Evolutionary conservation across 129 eudicot genomes (phyloP), one percentile per base, ranked within the genome.

Genomic region (Mikania micrantha): DNA sequence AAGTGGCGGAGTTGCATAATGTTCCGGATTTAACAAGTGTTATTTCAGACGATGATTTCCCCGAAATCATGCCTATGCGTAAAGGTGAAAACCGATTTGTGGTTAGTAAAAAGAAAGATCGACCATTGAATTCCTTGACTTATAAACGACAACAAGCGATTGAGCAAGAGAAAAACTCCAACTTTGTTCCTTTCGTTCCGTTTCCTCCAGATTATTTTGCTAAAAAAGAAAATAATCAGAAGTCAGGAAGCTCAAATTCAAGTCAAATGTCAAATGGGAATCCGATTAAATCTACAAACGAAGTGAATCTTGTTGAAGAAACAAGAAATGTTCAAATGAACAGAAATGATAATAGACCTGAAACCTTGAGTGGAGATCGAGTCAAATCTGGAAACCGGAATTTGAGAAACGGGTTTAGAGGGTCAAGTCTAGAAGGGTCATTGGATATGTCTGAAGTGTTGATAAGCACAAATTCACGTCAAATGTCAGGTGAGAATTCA

Each of bases 201-300:
- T 88, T 88, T 69, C 98, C 96, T 7, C 96, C 98, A 0, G 88
- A 78, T 74, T 86, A 93, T 83, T 93, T 93, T 70, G 87, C 92
- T 15, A 84, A 74, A 60, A 85, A 81, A 62, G 77, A 85, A 8
- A 34, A 60, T 31, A 53, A 79, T 56, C 80, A 50, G 24, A 76
- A 31, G 35, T 48, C 78, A 25, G 31, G 40, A 13, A 48, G 50
- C 36, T 20, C 52, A 13, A 66, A 57, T 16, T 60, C 58, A 68
- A 39, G 44, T 39, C 44, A 39, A 21, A 20, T 7, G 28, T 49
- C 79, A 8, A 53, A 25, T 21, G 69, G 22, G 25, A 58, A 61
- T 29, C 39, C 69, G n/a, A 71, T 17, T 9, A 31, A 53, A 24
- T 12, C 52, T 36, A 19, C 59, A 60, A 47, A 1, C 16, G 73